Percentiles rank a stretch among this genome's conserved stretches.
Evolutionary conservation across 2,329 filamentous ascomycete genomes (phyloP).

Genomic region (Cercospora sp.): DNA sequence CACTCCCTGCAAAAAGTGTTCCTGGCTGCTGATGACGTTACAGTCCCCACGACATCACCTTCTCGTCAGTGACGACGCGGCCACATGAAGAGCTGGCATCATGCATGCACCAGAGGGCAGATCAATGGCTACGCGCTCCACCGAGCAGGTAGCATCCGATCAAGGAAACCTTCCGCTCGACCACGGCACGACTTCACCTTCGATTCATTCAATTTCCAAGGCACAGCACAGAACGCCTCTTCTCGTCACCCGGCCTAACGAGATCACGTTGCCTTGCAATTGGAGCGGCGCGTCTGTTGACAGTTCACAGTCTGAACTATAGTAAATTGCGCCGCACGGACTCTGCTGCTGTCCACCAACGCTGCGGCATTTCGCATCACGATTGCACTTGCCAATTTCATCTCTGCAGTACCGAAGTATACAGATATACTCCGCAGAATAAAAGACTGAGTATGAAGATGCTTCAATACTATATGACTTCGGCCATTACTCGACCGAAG

Average conservation of each 20-base stretch:
- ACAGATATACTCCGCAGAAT: neutral
- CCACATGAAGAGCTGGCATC: neutral
- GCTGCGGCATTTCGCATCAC: neutral
- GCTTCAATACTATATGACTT: neutral
- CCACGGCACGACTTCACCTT: neutral
- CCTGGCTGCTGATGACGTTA: neutral
- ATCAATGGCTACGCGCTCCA: neutral
- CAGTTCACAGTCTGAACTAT: neutral
- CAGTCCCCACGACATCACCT: neutral
- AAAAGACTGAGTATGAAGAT: neutral
- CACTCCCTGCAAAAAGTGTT: neutral
- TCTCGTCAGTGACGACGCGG: neutral
- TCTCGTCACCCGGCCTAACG: neutral
- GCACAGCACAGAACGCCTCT: neutral
- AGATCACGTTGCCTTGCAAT: neutral
- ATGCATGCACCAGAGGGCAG: neutral
- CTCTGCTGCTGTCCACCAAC: neutral
- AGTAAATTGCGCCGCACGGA: neutral
- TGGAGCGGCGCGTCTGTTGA: neutral
- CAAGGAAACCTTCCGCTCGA: neutral
- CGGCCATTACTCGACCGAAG: slow-evolving; percentile 2
- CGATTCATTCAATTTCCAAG: neutral
- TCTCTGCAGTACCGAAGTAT: neutral
- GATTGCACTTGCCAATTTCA: neutral
- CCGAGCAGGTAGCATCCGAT: neutral